Evolutionary conservation across 805 yeast genomes (phyloP).

Genomic region (Kuraishia cidri): DNA sequence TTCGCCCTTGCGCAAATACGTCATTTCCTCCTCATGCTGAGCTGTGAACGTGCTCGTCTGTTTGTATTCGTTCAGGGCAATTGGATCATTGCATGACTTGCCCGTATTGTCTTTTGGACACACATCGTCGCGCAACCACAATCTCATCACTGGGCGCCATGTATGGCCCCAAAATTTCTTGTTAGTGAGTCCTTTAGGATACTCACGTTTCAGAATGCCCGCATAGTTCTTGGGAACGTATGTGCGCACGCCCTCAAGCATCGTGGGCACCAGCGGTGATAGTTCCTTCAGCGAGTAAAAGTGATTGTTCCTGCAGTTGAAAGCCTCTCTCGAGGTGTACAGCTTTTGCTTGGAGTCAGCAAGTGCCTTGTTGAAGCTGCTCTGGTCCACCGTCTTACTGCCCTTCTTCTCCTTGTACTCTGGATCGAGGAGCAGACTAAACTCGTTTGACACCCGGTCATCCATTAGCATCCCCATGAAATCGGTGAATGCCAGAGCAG

Average conservation of each 20-base stretch:
- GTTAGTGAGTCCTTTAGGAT: slow-evolving; percentile 24
- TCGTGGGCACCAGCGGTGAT: slow-evolving; percentile 37
- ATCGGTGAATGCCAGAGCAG: slow-evolving; percentile 42
- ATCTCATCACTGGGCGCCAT: slow-evolving; percentile 41
- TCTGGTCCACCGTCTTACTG: background rate
- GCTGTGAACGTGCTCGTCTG: slow-evolving; percentile 17
- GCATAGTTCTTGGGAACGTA: slow-evolving; percentile 39
- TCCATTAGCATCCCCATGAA: slow-evolving; percentile 6
- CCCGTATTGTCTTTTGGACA: slow-evolving; percentile 17
- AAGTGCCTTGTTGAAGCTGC: too few relatives aligned
- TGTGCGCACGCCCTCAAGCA: slow-evolving; percentile 46
- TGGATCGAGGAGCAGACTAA: slow-evolving; percentile 10
- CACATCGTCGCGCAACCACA: slow-evolving; percentile 37
- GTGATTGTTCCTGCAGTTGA: slow-evolving; percentile 50
- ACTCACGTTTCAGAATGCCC: slow-evolving; percentile 38
- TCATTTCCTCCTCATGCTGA: slow-evolving; percentile 17
- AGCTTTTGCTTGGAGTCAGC: too few relatives aligned
- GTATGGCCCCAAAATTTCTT: slow-evolving; percentile 29
- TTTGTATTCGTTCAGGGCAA: slow-evolving; percentile 18
- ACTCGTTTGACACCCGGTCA: slow-evolving; percentile 2
- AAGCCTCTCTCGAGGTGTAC: slow-evolving; percentile 17
- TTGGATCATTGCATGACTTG: slow-evolving; percentile 19
- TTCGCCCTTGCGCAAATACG: slow-evolving; percentile 6
- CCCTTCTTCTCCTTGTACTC: slow-evolving; percentile 8
- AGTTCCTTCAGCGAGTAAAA: slow-evolving; percentile 33